Percentiles rank a stretch among this genome's conserved stretches.
Conservation (phyloP, 208 protist genomes). For the Vickermania spadyakhi region DNA sequence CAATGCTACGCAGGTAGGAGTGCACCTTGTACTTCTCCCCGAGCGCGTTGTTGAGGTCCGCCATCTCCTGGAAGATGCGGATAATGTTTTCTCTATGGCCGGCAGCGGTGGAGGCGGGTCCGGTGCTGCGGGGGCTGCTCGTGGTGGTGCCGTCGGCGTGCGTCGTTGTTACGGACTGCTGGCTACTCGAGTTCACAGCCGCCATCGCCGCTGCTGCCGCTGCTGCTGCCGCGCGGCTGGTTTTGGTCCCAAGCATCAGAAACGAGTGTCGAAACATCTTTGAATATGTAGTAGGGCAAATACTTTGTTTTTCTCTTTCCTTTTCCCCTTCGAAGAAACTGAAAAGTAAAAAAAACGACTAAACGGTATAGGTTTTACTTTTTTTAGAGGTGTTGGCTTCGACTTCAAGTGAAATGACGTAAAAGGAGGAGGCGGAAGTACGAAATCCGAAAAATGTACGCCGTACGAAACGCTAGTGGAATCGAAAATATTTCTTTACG, state of each 20-base stretch:
- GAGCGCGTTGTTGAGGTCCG: constrained; percentile 79
- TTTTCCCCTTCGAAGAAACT: constrained; percentile 7
- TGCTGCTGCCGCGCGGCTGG: neutral
- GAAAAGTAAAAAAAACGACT: constrained; percentile 1
- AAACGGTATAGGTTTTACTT: neutral
- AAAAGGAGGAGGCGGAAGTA: too few species aligned
- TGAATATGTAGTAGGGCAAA: too few species aligned
- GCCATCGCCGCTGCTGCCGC: neutral
- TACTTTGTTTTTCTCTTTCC: constrained; percentile 8
- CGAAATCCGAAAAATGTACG: too few species aligned
- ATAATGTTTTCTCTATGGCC: constrained; percentile 81
- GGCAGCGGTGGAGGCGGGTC: neutral
- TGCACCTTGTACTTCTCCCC: constrained; percentile 85
- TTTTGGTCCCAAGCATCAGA: constrained; percentile 13
- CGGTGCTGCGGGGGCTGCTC: neutral
- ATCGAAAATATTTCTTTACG: too few species aligned
- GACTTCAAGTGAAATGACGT: too few species aligned
- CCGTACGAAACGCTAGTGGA: too few species aligned
- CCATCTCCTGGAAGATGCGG: constrained; percentile 86
- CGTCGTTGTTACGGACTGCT: neutral
- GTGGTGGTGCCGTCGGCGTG: neutral
- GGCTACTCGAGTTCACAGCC: neutral
- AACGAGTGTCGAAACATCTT: constrained; percentile 58
- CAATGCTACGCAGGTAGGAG: constrained; percentile 72
- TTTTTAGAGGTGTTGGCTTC: too few species aligned